These are phyloP conservation scores for Myriosclerotinia scirpicola DNA, from an alignment of 2,329 filamentous ascomycete species.

Conservation along the genomic window DNA sequence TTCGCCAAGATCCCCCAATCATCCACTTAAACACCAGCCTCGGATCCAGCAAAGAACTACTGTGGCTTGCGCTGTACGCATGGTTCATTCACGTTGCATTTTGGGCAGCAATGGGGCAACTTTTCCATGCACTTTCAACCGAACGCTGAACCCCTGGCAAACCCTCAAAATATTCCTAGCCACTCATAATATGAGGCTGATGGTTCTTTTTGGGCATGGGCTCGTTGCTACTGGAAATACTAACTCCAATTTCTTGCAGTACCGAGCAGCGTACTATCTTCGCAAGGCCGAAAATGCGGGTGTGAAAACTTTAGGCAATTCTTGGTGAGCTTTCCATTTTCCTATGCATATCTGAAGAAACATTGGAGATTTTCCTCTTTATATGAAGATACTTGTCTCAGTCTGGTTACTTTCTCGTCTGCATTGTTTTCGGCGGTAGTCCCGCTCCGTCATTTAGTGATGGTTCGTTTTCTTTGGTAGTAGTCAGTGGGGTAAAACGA, in stretches of 20 bases:
- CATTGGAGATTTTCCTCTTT: background rate
- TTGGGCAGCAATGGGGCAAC: conserved; percentile 49
- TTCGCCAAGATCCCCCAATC: conserved; percentile 19
- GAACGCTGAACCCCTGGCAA: conserved; percentile 26
- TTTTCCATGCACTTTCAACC: conserved; percentile 20
- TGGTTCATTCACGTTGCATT: conserved; percentile 36
- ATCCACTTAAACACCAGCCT: conserved; percentile 22
- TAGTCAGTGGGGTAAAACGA: conserved; percentile 21
- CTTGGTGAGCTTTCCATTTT: conserved; percentile 66
- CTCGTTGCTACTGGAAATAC: background rate
- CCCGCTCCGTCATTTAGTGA: conserved; percentile 27
- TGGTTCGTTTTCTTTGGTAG: conserved; percentile 24
- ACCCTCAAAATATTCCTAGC: conserved; percentile 30
- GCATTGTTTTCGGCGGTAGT: conserved; percentile 19
- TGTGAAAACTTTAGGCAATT: conserved; percentile 87
- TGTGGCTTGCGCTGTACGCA: conserved; percentile 38
- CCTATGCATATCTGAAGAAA: background rate
- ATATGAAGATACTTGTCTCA: conserved; percentile 17
- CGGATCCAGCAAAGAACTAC: conserved; percentile 11
- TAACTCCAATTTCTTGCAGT: conserved; percentile 50
- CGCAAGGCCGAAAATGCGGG: conserved; percentile 86
- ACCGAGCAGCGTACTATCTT: conserved; percentile 83
- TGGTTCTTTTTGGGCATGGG: conserved; percentile 21
- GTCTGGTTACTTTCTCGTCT: background rate
- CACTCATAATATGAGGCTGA: conserved; percentile 50